A percentile compares a stretch with the other conserved stretches of the same genome.
Evolutionary conservation across 2,329 filamentous ascomycete species (phyloP).

Genomic region (Claviceps pazoutovae): DNA sequence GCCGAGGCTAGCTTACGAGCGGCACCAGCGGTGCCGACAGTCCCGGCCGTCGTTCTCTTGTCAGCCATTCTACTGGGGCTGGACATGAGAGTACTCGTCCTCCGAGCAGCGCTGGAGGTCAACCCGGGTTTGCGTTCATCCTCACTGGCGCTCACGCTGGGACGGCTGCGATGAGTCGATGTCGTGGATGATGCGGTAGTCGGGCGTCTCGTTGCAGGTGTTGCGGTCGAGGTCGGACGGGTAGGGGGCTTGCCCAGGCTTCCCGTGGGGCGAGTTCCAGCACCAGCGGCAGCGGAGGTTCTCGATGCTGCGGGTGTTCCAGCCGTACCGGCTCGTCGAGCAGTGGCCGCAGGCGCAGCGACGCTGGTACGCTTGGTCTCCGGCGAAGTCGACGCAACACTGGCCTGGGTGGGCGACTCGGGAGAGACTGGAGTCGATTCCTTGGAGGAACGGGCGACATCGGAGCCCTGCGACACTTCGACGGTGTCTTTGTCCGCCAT

Average conservation of each 20-base stretch:
- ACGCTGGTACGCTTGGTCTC: conserved; percentile 23
- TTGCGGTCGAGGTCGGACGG: conserved; percentile 24
- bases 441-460: conserved; percentile 18
- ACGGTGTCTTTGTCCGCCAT: conserved; percentile 36
- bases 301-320: conserved; percentile 13
- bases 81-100: conserved; percentile 29
- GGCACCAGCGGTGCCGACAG: conserved; percentile 17
- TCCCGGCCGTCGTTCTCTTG: conserved; percentile 22
- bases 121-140: conserved; percentile 33
- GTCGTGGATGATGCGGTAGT: conserved; percentile 22
- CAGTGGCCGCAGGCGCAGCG: conserved; percentile 20
- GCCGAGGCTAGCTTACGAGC: conserved; percentile 22
- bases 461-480: conserved; percentile 30
- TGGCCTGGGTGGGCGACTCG: conserved; percentile 4
- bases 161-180: conserved; percentile 31
- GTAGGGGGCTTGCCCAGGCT: conserved; percentile 35
- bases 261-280: conserved; percentile 5
- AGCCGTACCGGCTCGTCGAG: conserved; percentile 18
- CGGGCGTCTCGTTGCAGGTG: conserved; percentile 17
- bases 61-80: conserved; percentile 22
- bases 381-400: conserved; percentile 11
- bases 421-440: conserved; percentile 18
- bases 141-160: conserved; percentile 34
- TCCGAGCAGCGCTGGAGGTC: conserved; percentile 24
- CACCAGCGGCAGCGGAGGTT: conserved; percentile 4